Percentiles rank a stretch among this genome's conserved stretches.
Evolutionary conservation across 2,329 filamentous ascomycete species (phyloP).

Genomic region (Myriosclerotinia scirpicola): DNA sequence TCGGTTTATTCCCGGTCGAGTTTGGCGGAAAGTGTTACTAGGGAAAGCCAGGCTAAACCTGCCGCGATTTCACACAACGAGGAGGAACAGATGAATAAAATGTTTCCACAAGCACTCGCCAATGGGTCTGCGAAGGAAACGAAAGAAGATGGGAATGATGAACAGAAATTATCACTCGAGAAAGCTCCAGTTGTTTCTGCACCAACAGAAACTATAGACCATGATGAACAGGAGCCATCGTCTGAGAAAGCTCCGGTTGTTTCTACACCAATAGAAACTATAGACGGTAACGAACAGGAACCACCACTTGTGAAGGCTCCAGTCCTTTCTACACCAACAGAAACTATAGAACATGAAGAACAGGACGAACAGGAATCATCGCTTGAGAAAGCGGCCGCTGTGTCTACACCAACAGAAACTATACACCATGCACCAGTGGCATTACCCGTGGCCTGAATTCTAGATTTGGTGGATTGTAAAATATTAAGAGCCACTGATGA

Average conservation of each 20-base stretch:
- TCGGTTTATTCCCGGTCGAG: conserved; percentile 18
- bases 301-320: not conserved
- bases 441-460: not conserved
- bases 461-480: conserved; percentile 6
- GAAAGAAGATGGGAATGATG: not conserved
- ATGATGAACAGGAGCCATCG: too few relatives aligned
- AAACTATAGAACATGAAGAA: not conserved
- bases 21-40: conserved; percentile 16
- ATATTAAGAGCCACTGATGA: conserved; percentile 1
- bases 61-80: not conserved
- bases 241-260: too few relatives aligned
- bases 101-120: not conserved
- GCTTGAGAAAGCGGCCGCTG: not conserved
- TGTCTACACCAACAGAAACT: not conserved
- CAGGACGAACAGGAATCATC: not conserved
- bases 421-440: not conserved
- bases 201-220: not conserved
- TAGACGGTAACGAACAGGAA: not conserved
- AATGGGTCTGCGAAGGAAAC: not conserved
- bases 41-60: conserved; percentile 5
- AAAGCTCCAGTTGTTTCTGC: not conserved
- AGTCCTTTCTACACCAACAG: not conserved
- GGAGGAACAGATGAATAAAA: conserved; percentile 1
- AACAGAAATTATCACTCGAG: not conserved
- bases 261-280: too few relatives aligned